Evolutionary conservation across 2,329 filamentous ascomycete genomes (phyloP), one percentile per base, ranked within the genome.

Genomic region (Exophiala oligosperma): DNA sequence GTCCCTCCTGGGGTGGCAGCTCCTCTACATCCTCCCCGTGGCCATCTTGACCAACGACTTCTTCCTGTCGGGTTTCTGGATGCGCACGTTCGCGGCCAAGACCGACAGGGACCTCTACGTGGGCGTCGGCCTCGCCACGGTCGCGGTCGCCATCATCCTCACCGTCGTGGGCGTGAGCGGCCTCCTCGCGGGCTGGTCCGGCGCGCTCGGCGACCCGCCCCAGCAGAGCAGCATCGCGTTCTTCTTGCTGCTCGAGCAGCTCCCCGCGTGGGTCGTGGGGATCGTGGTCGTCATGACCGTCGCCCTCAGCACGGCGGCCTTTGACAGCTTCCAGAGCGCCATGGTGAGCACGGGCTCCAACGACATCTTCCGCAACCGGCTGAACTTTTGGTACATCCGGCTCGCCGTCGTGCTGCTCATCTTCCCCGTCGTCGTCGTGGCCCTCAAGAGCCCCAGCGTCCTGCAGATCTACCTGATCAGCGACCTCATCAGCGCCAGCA

Each of bases 331-430:
- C 38, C 91, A 93, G 74, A 89, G 86, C 1, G 88, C 90, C 65
- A 92, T 94, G 87, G 87, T 93, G 6, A 91, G 88, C n/a, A 89
- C 88, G 0, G 88, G 87, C 12, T 91, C 88, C 64, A 93, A 93
- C 76, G 90, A 94, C 70, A 74, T 94, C 12, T 93, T 93, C 81
- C 86, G 90, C 67, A 94, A 94, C 79, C 84, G 82, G 59, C 83
- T 94, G 56, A 87, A 86, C 68, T 83, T 92, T 64, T 90, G 89
- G 84, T 83, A 79, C 72, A 88, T 93, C 65, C 87, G 90, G 48
- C 79, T 69, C 17, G 79, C 79, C 41, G 89, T 94, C 26, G 83
- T 93, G 1, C 70, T 89, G 14, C 68, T 92, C 72, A 92, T 92
- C 69, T 76, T 92, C 61, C 90, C 90, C 1, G 83, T 87, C 52